Conservation (phyloP, 2,329 filamentous ascomycete genomes). For the Mycosphaerella arachidis region DNA sequence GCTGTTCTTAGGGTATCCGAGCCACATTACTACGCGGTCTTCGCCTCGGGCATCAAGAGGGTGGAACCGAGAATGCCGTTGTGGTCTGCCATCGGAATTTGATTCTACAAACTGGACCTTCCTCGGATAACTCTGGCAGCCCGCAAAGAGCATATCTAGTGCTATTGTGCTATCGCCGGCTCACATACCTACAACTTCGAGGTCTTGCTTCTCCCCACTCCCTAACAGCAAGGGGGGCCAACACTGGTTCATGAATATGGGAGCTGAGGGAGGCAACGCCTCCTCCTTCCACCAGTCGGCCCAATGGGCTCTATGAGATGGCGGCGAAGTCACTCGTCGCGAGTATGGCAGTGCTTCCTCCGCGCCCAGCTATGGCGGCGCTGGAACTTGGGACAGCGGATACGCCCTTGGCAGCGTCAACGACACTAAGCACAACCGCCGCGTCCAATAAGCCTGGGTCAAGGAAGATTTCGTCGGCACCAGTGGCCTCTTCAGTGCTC, state of each 20-base stretch:
- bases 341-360: constrained; percentile 44
- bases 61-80: constrained; percentile 46
- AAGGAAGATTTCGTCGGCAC: constrained; percentile 40
- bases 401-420: constrained; percentile 47
- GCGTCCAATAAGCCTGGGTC: constrained; percentile 46
- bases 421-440: constrained; percentile 46
- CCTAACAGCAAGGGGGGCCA: constrained; percentile 40
- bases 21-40: constrained; percentile 44
- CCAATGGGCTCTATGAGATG: constrained; percentile 46
- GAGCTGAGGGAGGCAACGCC: constrained; percentile 42
- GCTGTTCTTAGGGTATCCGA: constrained; percentile 38
- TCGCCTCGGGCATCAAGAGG: constrained; percentile 46
- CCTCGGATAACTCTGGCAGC: constrained; percentile 45
- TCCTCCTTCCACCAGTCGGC: constrained; percentile 37
- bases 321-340: constrained; percentile 40
- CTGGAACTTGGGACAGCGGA: constrained; percentile 42
- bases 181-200: constrained; percentile 47
- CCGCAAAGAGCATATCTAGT: constrained; percentile 39
- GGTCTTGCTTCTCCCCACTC: constrained; percentile 46
- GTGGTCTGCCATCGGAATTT: constrained; percentile 42
- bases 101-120: constrained; percentile 46
- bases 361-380: constrained; percentile 42
- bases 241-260: constrained; percentile 43
- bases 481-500: constrained; percentile 36
- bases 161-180: constrained; percentile 40